Conservation (phyloP, 345 rosid genomes). For the Aquilaria sinensis region DNA sequence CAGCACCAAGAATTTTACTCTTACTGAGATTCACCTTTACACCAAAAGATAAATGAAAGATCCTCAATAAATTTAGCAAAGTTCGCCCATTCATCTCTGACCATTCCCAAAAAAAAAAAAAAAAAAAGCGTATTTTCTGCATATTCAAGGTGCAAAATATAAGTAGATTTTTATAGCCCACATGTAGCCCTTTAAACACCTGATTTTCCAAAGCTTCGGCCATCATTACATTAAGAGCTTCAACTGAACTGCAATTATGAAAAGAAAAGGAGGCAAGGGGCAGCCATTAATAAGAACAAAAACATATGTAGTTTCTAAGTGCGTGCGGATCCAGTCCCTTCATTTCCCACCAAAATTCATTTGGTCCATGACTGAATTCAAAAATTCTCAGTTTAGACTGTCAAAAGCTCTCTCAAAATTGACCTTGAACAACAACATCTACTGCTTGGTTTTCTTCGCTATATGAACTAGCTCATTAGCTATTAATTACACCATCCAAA, state of each 20-base stretch:
- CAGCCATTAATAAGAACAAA: not conserved
- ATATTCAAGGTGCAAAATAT: not conserved
- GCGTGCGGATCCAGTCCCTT: not conserved
- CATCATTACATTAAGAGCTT: not conserved
- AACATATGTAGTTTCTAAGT: not conserved
- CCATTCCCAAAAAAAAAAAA: not conserved
- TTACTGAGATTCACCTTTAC: not conserved
- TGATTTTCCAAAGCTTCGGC: not conserved
- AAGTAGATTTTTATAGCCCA: not conserved
- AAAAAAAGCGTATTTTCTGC: too few species aligned
- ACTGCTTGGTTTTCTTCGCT: not conserved
- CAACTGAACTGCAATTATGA: not conserved
- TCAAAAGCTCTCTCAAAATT: conserved; percentile 1
- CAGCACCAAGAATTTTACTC: not conserved
- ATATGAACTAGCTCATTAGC: not conserved
- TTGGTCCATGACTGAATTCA: not conserved
- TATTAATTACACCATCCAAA: not conserved
- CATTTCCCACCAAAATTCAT: not conserved
- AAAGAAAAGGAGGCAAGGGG: not conserved
- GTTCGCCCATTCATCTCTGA: not conserved
- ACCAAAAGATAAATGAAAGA: not conserved
- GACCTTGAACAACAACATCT: not conserved
- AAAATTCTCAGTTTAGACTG: not conserved
- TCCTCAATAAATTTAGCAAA: not conserved
- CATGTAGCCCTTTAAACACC: not conserved